Evolutionary conservation across 129 eudicot genomes (phyloP).

Genomic region (Tagetes erecta): DNA sequence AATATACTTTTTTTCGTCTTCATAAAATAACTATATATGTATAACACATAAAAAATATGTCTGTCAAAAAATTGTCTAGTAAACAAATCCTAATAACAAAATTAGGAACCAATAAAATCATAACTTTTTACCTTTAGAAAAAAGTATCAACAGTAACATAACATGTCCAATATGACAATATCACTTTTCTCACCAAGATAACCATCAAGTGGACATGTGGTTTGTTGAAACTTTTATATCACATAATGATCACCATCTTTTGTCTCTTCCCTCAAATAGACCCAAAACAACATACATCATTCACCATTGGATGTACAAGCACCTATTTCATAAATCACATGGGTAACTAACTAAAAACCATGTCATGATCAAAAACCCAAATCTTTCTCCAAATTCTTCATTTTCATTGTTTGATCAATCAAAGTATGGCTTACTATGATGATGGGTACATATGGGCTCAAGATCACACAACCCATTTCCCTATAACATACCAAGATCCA

Average conservation of each 20-base stretch:
- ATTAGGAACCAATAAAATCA: not conserved
- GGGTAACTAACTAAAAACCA: not conserved
- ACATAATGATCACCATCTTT: conserved; percentile 19
- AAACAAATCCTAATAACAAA: not conserved
- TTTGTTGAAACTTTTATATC: conserved; percentile 27
- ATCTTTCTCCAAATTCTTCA: not conserved
- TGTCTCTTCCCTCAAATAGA: conserved; percentile 4
- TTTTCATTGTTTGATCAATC: conserved; percentile 16
- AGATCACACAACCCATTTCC: conserved; percentile 26
- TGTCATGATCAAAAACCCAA: conserved; percentile 13
- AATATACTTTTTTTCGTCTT: too few relatives aligned
- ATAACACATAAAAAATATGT: too few relatives aligned
- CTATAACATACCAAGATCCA: conserved; percentile 31
- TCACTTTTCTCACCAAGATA: conserved; percentile 31
- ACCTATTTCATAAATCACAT: not conserved
- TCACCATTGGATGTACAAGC: not conserved
- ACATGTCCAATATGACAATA: not conserved
- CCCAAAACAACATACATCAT: not conserved
- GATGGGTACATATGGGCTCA: conserved; percentile 50
- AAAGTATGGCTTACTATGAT: conserved; percentile 49
- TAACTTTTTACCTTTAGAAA: not conserved
- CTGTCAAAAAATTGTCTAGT: too few relatives aligned
- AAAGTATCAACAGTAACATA: not conserved
- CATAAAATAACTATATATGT: too few relatives aligned
- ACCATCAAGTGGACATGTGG: conserved; percentile 50